These are phyloP conservation scores for Podospora anserina DNA, from an alignment of 495 filamentous ascomycete genomes.

Conservation along the genomic window DNA sequence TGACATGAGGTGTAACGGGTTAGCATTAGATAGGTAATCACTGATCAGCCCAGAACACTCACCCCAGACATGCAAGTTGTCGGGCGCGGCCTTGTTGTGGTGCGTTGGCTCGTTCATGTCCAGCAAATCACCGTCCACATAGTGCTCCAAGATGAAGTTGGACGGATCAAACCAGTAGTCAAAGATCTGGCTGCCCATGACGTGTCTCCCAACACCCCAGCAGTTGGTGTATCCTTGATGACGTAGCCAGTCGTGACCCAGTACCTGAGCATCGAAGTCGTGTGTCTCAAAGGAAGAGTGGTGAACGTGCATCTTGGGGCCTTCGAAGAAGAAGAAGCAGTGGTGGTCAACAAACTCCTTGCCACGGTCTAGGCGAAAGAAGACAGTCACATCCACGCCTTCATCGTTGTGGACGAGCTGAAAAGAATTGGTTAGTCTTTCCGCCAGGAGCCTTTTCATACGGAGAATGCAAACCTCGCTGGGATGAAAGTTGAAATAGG, in stretches of 20 bases:
- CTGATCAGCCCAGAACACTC: slow-evolving; percentile 14
- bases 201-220: slow-evolving; percentile 72
- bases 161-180: slow-evolving; percentile 71
- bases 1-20: background rate
- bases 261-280: slow-evolving; percentile 70
- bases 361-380: slow-evolving; percentile 64
- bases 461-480: slow-evolving; percentile 37
- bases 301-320: slow-evolving; percentile 59
- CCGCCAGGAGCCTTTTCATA: background rate
- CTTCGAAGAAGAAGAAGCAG: slow-evolving; percentile 62
- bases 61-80: slow-evolving; percentile 52
- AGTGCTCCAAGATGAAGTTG: slow-evolving; percentile 62
- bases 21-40: background rate
- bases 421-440: too few relatives aligned
- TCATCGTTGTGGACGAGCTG: slow-evolving; percentile 48
- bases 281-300: slow-evolving; percentile 72
- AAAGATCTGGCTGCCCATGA: slow-evolving; percentile 62
- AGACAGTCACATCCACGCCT: slow-evolving; percentile 54
- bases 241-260: slow-evolving; percentile 69
- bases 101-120: slow-evolving; percentile 56
- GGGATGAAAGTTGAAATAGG: slow-evolving; percentile 65
- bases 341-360: slow-evolving; percentile 64
- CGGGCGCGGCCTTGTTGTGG: slow-evolving; percentile 39
- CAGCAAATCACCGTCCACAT: slow-evolving; percentile 68
- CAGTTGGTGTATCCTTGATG: slow-evolving; percentile 62